Percentiles rank a stretch among this genome's conserved stretches.
Conservation (phyloP, 2,329 filamentous ascomycete genomes). For the Phyllachora maydis region DNA sequence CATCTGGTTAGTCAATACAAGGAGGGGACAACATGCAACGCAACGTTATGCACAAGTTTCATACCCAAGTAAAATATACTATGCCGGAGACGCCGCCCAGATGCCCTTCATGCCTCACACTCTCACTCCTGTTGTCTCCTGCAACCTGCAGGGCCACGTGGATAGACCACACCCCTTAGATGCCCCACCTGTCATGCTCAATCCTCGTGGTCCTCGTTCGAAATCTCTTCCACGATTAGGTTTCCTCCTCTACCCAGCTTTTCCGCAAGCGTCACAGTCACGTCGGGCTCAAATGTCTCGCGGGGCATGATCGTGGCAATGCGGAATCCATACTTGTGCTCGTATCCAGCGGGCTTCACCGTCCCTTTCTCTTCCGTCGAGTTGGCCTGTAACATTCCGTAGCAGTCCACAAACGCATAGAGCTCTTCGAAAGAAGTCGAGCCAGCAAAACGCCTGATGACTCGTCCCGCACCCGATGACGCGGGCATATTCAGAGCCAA, state of each 20-base stretch:
- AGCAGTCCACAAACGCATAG: slow-evolving; percentile 92
- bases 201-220: slow-evolving; percentile 14
- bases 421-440: slow-evolving; percentile 66
- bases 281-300: slow-evolving; percentile 53
- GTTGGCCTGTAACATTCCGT: slow-evolving; percentile 35
- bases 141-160: too few species aligned
- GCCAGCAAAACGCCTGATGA: slow-evolving; percentile 54
- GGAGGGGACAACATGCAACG: too few species aligned
- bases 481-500: slow-evolving; percentile 44
- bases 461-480: slow-evolving; percentile 41
- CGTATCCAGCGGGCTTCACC: slow-evolving; percentile 42
- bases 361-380: slow-evolving; percentile 14
- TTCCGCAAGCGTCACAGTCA: slow-evolving; percentile 43
- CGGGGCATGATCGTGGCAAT: slow-evolving; percentile 75
- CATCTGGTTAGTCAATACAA: too few species aligned
- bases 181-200: too few species aligned
- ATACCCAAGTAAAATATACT: too few species aligned
- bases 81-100: too few species aligned
- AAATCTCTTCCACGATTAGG: slow-evolving; percentile 58
- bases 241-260: slow-evolving; percentile 70
- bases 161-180: too few species aligned
- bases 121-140: too few species aligned
- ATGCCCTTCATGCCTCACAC: too few species aligned
- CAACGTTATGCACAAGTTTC: too few species aligned
- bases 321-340: slow-evolving; percentile 68